phyloP scores from a whole-genome alignment of 73 alveolate species.

The Paramecium sexaurelia region DNA sequence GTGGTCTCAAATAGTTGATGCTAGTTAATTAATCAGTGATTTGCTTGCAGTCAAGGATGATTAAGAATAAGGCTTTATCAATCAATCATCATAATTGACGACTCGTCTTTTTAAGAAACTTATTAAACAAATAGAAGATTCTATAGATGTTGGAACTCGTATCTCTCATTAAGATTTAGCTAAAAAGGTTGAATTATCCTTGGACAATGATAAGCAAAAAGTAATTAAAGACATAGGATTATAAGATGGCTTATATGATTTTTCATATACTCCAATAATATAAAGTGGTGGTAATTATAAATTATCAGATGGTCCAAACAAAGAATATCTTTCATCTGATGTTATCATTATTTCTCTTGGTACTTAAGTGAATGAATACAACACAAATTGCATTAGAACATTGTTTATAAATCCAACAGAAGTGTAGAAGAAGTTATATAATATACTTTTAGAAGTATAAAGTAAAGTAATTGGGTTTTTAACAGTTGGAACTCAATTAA shows the following conservation, averaged over 20 bases:
- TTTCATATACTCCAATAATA: constrained; percentile 64
- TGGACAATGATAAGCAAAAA: constrained; percentile 51
- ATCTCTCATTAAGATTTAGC: constrained; percentile 54
- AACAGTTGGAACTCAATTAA: constrained; percentile 63
- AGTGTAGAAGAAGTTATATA: constrained; percentile 82
- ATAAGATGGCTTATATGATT: constrained; percentile 56
- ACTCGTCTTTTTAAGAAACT: constrained; percentile 38
- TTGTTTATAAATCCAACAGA: constrained; percentile 87
- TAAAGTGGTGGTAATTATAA: constrained; percentile 61
- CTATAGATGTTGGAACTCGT: constrained; percentile 44
- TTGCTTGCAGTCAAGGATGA: constrained; percentile 58
- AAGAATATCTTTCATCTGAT: constrained; percentile 80
- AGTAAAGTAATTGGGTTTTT: constrained; percentile 69
- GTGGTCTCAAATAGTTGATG: not conserved
- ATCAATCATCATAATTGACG: constrained; percentile 5
- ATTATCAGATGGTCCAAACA: constrained; percentile 73
- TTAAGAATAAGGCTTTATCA: constrained; percentile 8
- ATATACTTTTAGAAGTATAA: constrained; percentile 76
- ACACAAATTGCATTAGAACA: constrained; percentile 89
- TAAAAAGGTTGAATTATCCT: constrained; percentile 36
- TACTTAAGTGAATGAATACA: constrained; percentile 89
- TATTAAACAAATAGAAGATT: constrained; percentile 36
- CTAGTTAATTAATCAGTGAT: not conserved
- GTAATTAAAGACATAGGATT: constrained; percentile 44
- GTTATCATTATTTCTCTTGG: constrained; percentile 81